Evolutionary conservation across 148 eudicot genomes (phyloP), one percentile per base, ranked within the genome.

Genomic region (Pharnaceum exiguum): DNA sequence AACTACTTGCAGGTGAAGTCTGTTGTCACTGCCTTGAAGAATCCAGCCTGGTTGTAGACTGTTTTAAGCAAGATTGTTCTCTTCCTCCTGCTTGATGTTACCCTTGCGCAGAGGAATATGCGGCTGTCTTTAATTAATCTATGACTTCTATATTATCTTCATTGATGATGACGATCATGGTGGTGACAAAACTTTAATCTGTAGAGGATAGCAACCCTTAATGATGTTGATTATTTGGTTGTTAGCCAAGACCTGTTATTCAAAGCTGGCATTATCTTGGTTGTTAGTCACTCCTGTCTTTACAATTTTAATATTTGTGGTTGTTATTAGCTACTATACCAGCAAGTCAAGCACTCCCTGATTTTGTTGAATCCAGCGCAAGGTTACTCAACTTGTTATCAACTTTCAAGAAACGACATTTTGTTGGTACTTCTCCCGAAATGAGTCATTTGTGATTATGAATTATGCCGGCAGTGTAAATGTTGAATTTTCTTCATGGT

Each of bases 1-100:
- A 84, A 78, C 59, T 88, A 88, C 75, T 73, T 82, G 79, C 91
- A 88, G 63, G 80, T 85, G 55, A 88, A 88, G 77, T 78, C 96
- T 10, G 82, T 85, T 43, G 89, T 88, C 28, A 77, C 89, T 21
- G 63, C 82, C 9, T 50, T 84, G 70, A 74, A 78, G 51, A 81
- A 81, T 50, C 87, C 84, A 7, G 80, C 83, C 25, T 82, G 87
- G 83, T 59, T 82, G 55, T 82, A 73, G 51, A 25, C 33, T 4
- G 13, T 60, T 12, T n/a, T n/a, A n/a, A n/a, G n/a, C n/a, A n/a
- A 46, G 24, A 23, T 0, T 22, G 48, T 7, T 21, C 23, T 21
- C 18, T 12, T 47, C 28, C 10, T 4, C 11, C 13, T 49, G 16
- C 6, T n/a, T n/a, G n/a, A n/a, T n/a, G 12, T 26, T 8, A 5